Base-by-base conservation (phyloP, 2,329 filamentous ascomycete genomes). In the Dactylellina leptospora region DNA sequence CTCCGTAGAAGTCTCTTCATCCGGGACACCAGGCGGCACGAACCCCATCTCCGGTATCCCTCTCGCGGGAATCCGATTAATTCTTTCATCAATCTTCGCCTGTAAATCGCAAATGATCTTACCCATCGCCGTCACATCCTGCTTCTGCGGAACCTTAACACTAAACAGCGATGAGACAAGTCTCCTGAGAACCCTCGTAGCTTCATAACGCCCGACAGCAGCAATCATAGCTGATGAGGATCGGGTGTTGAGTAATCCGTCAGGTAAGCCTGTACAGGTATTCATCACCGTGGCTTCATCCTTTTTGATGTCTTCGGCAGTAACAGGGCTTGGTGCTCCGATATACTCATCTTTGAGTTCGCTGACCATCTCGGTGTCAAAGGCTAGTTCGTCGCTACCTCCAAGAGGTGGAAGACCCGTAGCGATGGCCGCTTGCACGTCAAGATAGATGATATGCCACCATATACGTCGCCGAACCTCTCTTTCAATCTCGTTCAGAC, bases 361-460 rank as follows among this genome's bases (percentile, higher is more conserved):
- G 25, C 73, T 74, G 16, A 75, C 73, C 76, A 77, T 77, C 36
- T 74, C 70, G 2, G 76, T 77, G 51, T 77, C 76, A 40, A 74
- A 76, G 11, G 75, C 59, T 45, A 61, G 69, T 18, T 75, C 76
- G 20, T 74, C 62, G 33, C 75, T 76, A 20, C 76, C 76, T 11
- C 74, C 75, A 4, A 77, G 64, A 1, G 76, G 76, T 0, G 76
- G 76, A 6, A 77, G 64, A n/a, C 76, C 76, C 4, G 76, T 76
- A 10, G 76, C 76, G 27, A 77, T 76, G 9, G 76, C 75, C n/a
- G 74, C 74, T 55, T 77, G 76, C 9, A 76, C 64, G 38, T 77
- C 76, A 9, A 77, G 70, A 48, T 76, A 75, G 48, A 76, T 54
- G n/a, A 78, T 76, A 36, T 78, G 77, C 77, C 77, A 78, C 77